Conservation (phyloP, 805 yeast genomes). For the Metschnikowia dekortorum region DNA sequence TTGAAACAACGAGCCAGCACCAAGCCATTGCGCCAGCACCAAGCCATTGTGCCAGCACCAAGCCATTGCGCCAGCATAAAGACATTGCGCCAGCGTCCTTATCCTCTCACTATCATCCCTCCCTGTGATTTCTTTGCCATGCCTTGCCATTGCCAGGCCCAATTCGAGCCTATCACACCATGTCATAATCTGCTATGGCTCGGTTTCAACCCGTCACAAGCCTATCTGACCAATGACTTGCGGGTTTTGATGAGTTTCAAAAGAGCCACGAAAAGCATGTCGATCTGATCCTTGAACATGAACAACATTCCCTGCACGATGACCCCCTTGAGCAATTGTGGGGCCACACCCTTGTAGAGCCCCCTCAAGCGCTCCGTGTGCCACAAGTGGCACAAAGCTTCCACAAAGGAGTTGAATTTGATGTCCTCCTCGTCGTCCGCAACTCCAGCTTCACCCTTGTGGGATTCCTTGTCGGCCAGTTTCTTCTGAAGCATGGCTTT, state of each 20-base stretch:
- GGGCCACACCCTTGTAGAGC: slow-evolving; percentile 75
- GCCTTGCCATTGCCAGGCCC: too few relatives aligned
- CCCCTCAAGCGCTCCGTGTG: slow-evolving; percentile 60
- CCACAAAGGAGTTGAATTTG: slow-evolving; percentile 53
- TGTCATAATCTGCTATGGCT: too few relatives aligned
- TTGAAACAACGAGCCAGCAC: too few relatives aligned
- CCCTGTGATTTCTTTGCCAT: too few relatives aligned
- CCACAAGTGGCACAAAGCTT: slow-evolving; percentile 58
- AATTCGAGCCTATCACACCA: too few relatives aligned
- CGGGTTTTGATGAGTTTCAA: slow-evolving; percentile 25
- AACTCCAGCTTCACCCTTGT: slow-evolving; percentile 19
- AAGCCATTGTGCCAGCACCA: too few relatives aligned
- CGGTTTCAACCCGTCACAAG: background rate
- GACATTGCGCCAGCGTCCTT: too few relatives aligned
- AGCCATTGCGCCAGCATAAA: too few relatives aligned
- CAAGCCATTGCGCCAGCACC: too few relatives aligned
- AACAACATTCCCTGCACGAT: slow-evolving; percentile 80
- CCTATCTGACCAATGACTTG: slow-evolving; percentile 7
- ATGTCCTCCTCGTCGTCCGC: slow-evolving; percentile 35
- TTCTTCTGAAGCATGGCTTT: slow-evolving; percentile 73
- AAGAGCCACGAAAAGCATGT: slow-evolving; percentile 33
- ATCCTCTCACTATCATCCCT: too few relatives aligned
- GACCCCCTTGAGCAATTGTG: slow-evolving; percentile 77
- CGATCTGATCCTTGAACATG: slow-evolving; percentile 72
- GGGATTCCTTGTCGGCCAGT: slow-evolving; percentile 7